phyloP scores from a whole-genome alignment of 2,329 filamentous ascomycete genomes.

The Microcyclosporella mali region DNA sequence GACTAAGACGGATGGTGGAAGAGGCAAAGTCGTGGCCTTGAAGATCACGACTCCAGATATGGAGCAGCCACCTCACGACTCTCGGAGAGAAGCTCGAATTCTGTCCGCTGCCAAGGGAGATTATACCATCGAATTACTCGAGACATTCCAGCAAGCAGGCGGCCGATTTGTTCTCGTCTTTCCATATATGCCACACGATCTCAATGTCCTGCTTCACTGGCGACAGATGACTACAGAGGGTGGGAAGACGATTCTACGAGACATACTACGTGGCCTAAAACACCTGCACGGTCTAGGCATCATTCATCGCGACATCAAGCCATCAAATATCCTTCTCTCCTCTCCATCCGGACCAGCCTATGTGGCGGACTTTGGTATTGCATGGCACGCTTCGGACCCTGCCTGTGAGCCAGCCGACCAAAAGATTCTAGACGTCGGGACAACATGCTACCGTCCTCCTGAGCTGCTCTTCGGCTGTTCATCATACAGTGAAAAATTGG shows the following conservation, averaged over 20 bases:
- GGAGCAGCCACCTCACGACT: conserved; percentile 75
- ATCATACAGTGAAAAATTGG: conserved; percentile 64
- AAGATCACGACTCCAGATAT: conserved; percentile 76
- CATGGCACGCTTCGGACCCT: conserved; percentile 62
- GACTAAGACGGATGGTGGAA: conserved; percentile 20
- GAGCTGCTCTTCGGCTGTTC: conserved; percentile 83
- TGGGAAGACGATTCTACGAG: conserved; percentile 51
- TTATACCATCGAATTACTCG: conserved; percentile 61
- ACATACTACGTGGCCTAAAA: conserved; percentile 64
- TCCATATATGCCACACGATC: conserved; percentile 70
- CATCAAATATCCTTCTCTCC: conserved; percentile 62
- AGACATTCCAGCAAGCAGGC: conserved; percentile 64
- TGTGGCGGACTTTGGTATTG: conserved; percentile 86
- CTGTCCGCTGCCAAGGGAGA: conserved; percentile 54
- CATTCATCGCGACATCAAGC: conserved; percentile 91
- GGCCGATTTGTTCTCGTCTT: conserved; percentile 74
- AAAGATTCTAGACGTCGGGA: conserved; percentile 91
- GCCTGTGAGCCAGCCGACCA: conserved; percentile 56
- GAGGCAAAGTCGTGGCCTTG: conserved; percentile 54
- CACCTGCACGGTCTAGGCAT: conserved; percentile 69
- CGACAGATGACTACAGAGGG: conserved; percentile 23
- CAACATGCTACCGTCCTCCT: conserved; percentile 81
- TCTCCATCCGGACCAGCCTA: conserved; percentile 60
- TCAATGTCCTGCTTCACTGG: conserved; percentile 58
- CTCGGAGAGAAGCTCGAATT: conserved; percentile 70